Conservation (phyloP, 768 basidiomycete species). For the Podaxis sp. region DNA sequence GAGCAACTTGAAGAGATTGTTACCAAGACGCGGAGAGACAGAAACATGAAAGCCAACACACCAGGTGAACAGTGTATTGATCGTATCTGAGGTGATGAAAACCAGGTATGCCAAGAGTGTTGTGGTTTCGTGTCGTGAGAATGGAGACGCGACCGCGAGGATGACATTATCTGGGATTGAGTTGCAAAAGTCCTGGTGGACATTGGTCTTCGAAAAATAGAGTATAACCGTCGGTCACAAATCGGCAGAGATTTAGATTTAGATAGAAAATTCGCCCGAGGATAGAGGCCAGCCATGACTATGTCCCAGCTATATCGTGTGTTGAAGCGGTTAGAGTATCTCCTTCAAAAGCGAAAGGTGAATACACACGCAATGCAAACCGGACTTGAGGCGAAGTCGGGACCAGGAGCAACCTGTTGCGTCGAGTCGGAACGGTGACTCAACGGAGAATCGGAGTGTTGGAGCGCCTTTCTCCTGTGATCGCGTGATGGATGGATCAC, state of each 20-base stretch:
- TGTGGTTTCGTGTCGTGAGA: neutral
- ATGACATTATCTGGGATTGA: neutral
- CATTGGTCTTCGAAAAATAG: neutral
- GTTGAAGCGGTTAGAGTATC: neutral
- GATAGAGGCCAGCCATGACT: neutral
- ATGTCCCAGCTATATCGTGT: neutral
- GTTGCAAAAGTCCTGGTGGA: neutral
- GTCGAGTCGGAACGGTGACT: neutral
- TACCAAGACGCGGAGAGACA: neutral
- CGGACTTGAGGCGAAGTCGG: neutral
- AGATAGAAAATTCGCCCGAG: neutral
- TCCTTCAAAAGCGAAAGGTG: neutral
- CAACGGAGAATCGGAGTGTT: too few relatives aligned
- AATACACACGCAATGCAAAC: neutral
- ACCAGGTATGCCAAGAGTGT: neutral
- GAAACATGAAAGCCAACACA: neutral
- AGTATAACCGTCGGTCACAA: neutral
- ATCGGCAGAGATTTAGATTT: neutral
- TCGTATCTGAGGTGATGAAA: neutral
- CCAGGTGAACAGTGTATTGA: conserved; percentile 6
- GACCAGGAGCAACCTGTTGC: neutral
- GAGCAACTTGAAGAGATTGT: conserved; percentile 1
- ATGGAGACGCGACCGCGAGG: neutral
- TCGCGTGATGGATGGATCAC: too few relatives aligned
- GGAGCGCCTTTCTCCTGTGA: too few relatives aligned